These are phyloP conservation scores for Tremella mesenterica DNA, from an alignment of 768 basidiomycete genomes.

Conservation along the genomic window DNA sequence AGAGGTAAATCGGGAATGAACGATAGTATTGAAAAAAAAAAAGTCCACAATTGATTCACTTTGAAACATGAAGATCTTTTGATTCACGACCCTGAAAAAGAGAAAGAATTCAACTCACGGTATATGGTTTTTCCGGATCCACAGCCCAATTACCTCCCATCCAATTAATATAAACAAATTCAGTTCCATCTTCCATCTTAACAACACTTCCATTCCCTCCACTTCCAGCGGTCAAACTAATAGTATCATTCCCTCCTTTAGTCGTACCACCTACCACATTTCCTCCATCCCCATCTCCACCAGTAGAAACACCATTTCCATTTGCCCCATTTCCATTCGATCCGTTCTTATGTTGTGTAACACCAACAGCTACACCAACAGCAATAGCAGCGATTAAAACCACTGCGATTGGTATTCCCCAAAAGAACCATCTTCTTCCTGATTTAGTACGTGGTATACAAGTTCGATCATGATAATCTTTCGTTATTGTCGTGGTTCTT, in stretches of 20 bases:
- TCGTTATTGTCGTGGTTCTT: not conserved
- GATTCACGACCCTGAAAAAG: not conserved
- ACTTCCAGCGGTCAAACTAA: constrained; percentile 13
- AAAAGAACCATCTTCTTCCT: constrained; percentile 24
- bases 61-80: too few species aligned
- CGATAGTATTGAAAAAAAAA: too few species aligned
- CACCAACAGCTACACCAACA: constrained; percentile 29
- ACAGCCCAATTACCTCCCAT: constrained; percentile 42
- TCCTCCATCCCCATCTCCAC: constrained; percentile 2
- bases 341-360: constrained; percentile 3
- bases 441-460: constrained; percentile 15
- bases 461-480: constrained; percentile 1
- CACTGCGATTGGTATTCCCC: constrained; percentile 26
- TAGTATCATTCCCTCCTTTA: constrained; percentile 6
- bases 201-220: constrained; percentile 32
- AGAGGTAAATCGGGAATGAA: too few species aligned
- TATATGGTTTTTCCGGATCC: constrained; percentile 34
- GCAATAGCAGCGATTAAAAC: constrained; percentile 32
- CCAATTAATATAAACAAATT: constrained; percentile 37
- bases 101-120: constrained; percentile 16
- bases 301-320: constrained; percentile 1
- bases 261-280: constrained; percentile 1
- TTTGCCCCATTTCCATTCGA: not conserved
- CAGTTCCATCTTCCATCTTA: constrained; percentile 28
- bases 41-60: too few species aligned